Evolutionary conservation across 371 early-diverging fungal species (phyloP).

Genomic region (Parasitella parasitica): DNA sequence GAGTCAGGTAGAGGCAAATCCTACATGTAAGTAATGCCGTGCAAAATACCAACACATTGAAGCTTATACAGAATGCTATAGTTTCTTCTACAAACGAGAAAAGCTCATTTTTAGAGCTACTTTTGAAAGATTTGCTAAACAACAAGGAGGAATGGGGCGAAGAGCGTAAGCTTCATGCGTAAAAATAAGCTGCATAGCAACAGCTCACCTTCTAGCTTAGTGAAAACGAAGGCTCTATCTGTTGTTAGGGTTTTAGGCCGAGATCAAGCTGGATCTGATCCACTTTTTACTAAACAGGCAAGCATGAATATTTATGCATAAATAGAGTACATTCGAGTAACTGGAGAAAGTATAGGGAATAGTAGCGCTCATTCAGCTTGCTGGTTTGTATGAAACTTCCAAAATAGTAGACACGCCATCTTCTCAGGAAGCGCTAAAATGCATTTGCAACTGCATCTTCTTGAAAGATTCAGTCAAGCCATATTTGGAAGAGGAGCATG

Average conservation of each 20-base stretch:
- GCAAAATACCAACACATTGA: no score
- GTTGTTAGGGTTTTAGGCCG: constrained; percentile 23
- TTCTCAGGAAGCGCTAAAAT: constrained; percentile 56
- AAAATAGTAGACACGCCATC: constrained; percentile 22
- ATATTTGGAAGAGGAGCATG: constrained; percentile 42
- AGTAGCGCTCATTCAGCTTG: constrained; percentile 16
- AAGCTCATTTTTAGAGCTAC: not conserved
- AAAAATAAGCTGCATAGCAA: not conserved
- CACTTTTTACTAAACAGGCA: constrained; percentile 27
- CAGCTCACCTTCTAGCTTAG: not conserved
- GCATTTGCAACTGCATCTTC: constrained; percentile 57
- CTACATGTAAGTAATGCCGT: not conserved
- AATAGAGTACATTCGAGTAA: not conserved
- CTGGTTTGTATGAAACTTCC: constrained; percentile 18
- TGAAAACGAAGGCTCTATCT: constrained; percentile 18
- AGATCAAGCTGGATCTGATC: constrained; percentile 20
- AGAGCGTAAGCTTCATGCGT: not conserved
- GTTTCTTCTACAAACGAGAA: constrained; percentile 14
- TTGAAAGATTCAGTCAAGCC: constrained; percentile 45
- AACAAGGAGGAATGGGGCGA: constrained; percentile 7
- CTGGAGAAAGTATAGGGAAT: constrained; percentile 28
- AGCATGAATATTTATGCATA: not conserved
- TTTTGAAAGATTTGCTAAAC: constrained; percentile 16
- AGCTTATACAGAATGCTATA: no score
- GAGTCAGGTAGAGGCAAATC: not conserved